Percentiles rank a stretch among this genome's conserved stretches.
phyloP scores from a whole-genome alignment of 192 early-diverging fungal species.

The Mortierella antarctica region DNA sequence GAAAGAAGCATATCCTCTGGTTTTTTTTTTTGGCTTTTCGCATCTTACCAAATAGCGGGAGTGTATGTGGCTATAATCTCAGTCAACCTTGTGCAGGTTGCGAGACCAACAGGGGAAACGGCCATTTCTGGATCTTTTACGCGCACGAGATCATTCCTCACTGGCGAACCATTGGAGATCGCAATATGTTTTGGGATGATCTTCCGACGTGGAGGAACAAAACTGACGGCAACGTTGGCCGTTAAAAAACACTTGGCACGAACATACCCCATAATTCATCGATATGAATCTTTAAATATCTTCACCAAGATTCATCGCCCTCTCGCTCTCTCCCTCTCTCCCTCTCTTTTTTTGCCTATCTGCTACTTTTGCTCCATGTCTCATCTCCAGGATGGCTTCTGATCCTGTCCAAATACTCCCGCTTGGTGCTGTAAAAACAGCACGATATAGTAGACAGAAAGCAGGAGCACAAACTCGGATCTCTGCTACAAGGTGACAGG shows the following conservation, averaged over 20 bases:
- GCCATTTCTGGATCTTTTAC: constrained; percentile 53
- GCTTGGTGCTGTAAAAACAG: no score
- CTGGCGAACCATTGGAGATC: constrained; percentile 46
- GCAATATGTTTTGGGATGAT: constrained; percentile 54
- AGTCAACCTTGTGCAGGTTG: constrained; percentile 49
- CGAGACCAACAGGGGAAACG: constrained; percentile 51
- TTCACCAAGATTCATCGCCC: neutral
- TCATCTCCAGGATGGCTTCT: neutral
- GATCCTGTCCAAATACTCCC: no score
- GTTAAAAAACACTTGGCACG: neutral
- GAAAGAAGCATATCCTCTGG: neutral
- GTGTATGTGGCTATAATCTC: constrained; percentile 46
- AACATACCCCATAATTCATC: no score
- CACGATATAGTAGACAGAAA: no score
- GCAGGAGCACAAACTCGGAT: no score
- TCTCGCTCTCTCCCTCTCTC: no score
- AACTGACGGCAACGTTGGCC: constrained; percentile 46
- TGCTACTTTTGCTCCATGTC: neutral
- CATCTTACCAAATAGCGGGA: constrained; percentile 15
- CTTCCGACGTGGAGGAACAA: constrained; percentile 44
- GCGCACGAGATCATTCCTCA: constrained; percentile 43
- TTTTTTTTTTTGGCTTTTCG: neutral
- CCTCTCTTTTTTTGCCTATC: neutral
- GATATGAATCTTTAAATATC: no score
- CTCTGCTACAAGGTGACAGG: no score